phyloP scores from a whole-genome alignment of 352 stramenopile species.

The Pythium inflatum region DNA sequence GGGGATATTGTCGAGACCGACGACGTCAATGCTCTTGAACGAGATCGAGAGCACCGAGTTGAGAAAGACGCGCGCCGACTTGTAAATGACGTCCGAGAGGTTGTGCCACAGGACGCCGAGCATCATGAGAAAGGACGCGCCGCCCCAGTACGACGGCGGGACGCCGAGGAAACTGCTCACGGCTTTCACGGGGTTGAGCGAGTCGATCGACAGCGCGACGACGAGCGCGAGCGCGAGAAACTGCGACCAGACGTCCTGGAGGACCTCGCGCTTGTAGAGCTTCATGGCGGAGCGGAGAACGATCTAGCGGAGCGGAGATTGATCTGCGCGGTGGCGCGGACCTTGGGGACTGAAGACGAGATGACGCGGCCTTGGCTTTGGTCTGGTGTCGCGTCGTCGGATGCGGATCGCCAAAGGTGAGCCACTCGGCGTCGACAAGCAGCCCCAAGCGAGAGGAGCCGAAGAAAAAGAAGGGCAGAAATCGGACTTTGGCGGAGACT shows the following conservation, averaged over 20 bases:
- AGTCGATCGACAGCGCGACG: slow-evolving; percentile 83
- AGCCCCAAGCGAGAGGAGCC: neutral
- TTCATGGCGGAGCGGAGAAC: slow-evolving; percentile 46
- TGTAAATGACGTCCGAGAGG: slow-evolving; percentile 80
- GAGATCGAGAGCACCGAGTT: slow-evolving; percentile 98
- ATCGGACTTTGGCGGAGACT: slow-evolving; percentile 21
- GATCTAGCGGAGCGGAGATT: neutral
- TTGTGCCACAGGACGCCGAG: slow-evolving; percentile 77
- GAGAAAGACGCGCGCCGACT: slow-evolving; percentile 92
- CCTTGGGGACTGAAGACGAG: neutral
- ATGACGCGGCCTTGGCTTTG: neutral
- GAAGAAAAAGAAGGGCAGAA: slow-evolving; percentile 9
- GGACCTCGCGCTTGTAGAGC: slow-evolving; percentile 74
- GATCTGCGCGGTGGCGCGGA: neutral
- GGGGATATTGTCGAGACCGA: slow-evolving; percentile 96
- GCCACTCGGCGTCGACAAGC: slow-evolving; percentile 5
- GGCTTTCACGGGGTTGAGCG: slow-evolving; percentile 87
- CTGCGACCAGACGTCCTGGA: slow-evolving; percentile 86
- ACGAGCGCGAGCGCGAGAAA: slow-evolving; percentile 75
- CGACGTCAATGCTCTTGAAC: slow-evolving; percentile 97
- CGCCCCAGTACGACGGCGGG: slow-evolving; percentile 72
- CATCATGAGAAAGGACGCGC: slow-evolving; percentile 66
- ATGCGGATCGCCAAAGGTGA: neutral
- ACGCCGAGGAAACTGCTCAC: slow-evolving; percentile 73
- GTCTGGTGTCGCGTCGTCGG: no score